A percentile compares a stretch with the other conserved stretches of the same genome.
Conservation (phyloP, 2,329 filamentous ascomycete genomes). For the Fonsecaea nubica region DNA sequence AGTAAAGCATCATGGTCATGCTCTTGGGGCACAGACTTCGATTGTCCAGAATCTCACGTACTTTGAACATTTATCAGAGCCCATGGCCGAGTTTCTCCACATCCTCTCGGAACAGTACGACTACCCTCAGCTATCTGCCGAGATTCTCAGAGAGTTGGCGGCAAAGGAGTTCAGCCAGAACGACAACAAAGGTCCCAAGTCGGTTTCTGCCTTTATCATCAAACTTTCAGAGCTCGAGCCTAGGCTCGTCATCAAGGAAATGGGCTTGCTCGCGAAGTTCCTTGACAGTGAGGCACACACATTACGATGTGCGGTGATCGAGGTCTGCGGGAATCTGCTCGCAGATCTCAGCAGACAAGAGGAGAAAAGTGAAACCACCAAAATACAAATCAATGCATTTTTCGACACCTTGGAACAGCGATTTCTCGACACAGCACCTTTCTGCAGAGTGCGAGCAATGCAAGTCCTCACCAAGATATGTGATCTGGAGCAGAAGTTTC, state of each 20-base stretch:
- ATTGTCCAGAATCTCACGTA: constrained; percentile 98
- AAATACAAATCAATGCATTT: constrained; percentile 93
- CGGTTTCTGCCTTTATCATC: constrained; percentile 89
- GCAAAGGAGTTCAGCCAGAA: constrained; percentile 99
- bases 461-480: constrained; percentile 93
- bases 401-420: constrained; percentile 96
- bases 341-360: constrained; percentile 87
- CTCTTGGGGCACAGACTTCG: constrained; percentile 94
- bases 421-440: constrained; percentile 95
- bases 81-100: constrained; percentile 97
- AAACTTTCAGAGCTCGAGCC: constrained; percentile 93
- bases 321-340: constrained; percentile 96
- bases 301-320: constrained; percentile 88
- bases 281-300: constrained; percentile 97
- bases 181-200: constrained; percentile 93
- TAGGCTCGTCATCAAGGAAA: constrained; percentile 93
- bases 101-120: constrained; percentile 97
- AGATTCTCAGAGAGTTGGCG: constrained; percentile 90
- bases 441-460: constrained; percentile 87
- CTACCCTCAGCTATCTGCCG: constrained; percentile 91
- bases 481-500: constrained; percentile 94
- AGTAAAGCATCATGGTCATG: constrained; percentile 96
- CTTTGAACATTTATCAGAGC: constrained; percentile 97
- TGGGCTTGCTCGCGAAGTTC: constrained; percentile 92
- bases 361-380: constrained; percentile 89